Conservation (phyloP, 371 early-diverging fungal species). For the Circinella minor region DNA sequence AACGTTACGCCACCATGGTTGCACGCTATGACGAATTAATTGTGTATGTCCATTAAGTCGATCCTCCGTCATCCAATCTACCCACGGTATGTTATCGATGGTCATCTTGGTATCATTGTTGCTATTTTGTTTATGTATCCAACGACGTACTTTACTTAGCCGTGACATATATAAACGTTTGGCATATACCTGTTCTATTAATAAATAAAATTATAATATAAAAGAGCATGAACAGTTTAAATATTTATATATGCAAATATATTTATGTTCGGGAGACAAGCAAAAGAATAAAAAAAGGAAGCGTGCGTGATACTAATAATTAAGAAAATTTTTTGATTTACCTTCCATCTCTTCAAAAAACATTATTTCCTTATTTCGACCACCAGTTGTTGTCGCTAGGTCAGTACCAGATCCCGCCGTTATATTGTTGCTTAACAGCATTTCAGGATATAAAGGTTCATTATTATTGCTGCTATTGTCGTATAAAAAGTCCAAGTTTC, state of each 20-base stretch:
- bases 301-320: no score
- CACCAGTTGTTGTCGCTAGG: not conserved
- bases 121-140: not conserved
- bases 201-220: no score
- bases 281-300: no score
- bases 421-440: not conserved
- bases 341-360: constrained; percentile 2
- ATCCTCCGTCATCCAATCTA: constrained; percentile 53
- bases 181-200: constrained; percentile 2
- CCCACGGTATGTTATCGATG: constrained; percentile 45
- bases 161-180: constrained; percentile 2
- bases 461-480: not conserved
- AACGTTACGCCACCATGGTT: constrained; percentile 10
- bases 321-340: not conserved
- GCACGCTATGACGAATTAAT: constrained; percentile 7
- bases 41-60: constrained; percentile 12
- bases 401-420: not conserved
- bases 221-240: no score
- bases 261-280: not conserved
- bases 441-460: not conserved
- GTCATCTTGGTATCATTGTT: not conserved
- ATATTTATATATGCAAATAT: not conserved
- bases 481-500: not conserved
- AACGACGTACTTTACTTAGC: not conserved
- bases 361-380: not conserved